phyloP scores from a whole-genome alignment of 176 grass and related monocot species.

The Ensete glaucum region DNA sequence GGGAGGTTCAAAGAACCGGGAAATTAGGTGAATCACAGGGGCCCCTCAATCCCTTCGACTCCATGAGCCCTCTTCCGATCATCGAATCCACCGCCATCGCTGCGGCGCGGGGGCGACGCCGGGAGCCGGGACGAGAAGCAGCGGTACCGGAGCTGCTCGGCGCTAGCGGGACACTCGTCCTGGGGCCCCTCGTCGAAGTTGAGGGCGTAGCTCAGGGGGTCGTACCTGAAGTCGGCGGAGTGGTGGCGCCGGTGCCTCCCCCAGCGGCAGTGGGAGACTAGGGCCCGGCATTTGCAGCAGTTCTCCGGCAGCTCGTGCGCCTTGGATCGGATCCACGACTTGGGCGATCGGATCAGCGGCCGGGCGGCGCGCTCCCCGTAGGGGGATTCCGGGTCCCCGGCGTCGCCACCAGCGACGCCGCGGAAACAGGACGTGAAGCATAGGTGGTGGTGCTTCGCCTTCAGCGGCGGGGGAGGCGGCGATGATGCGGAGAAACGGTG shows the following conservation, averaged over 20 bases:
- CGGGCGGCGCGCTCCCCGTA: background rate
- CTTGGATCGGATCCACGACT: conserved; percentile 32
- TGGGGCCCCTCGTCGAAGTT: conserved; percentile 42
- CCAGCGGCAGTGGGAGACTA: background rate
- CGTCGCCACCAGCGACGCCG: background rate
- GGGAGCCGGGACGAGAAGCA: conserved; percentile 34
- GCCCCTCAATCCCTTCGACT: background rate
- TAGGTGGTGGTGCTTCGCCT: conserved; percentile 1
- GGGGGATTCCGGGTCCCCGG: background rate
- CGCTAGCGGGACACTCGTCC: background rate
- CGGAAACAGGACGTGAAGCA: conserved; percentile 11
- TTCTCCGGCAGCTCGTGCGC: conserved; percentile 1
- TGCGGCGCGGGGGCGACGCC: conserved; percentile 15
- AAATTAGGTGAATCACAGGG: background rate
- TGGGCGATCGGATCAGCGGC: conserved; percentile 21
- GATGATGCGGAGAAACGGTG: background rate
- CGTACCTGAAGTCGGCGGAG: conserved; percentile 28
- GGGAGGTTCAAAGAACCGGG: background rate
- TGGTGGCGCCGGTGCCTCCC: conserved; percentile 13
- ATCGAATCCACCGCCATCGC: background rate
- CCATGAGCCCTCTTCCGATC: background rate
- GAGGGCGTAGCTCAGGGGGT: conserved; percentile 43
- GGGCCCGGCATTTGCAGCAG: background rate
- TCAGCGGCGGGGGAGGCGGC: background rate
- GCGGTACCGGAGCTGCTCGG: conserved; percentile 1